A percentile compares a stretch with the other conserved stretches of the same genome.
These are phyloP conservation scores for Zarea fungicola DNA, from an alignment of 2,329 filamentous ascomycete species.

Conservation along the genomic window DNA sequence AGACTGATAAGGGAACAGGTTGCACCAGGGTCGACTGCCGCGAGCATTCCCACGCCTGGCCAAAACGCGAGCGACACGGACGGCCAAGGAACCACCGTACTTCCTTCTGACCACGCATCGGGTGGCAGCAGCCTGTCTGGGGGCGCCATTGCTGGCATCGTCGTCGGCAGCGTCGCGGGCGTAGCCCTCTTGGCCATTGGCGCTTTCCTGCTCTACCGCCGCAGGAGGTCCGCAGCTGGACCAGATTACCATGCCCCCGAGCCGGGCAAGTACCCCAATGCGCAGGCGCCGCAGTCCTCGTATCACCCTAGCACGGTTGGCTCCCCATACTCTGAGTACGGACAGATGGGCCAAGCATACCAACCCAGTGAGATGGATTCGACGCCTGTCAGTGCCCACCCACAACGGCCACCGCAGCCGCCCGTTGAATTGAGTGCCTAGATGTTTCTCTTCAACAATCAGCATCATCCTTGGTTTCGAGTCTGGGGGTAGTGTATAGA, in stretches of 20 bases:
- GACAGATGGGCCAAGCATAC: not conserved
- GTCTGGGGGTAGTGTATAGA: not conserved
- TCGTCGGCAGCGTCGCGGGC: constrained; percentile 5
- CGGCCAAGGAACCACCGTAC: not conserved
- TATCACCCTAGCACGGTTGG: constrained; percentile 2
- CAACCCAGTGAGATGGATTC: constrained; percentile 7
- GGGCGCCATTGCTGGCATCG: constrained; percentile 14
- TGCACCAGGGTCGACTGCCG: constrained; percentile 3
- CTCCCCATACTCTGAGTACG: not conserved
- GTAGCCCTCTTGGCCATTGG: constrained; percentile 1
- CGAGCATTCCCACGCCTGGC: constrained; percentile 1
- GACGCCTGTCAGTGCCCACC: not conserved
- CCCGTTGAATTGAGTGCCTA: constrained; percentile 4
- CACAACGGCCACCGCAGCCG: not conserved
- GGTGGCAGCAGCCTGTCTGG: not conserved
- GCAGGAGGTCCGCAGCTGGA: not conserved
- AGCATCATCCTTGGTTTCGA: not conserved
- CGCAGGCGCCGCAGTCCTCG: not conserved
- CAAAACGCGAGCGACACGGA: constrained; percentile 5
- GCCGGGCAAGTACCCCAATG: not conserved
- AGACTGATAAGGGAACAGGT: not conserved
- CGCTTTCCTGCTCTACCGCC: constrained; percentile 12
- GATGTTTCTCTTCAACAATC: not conserved
- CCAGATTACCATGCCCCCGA: constrained; percentile 1
- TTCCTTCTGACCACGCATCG: not conserved